Evolutionary conservation across 2,329 filamentous ascomycete species (phyloP).

Genomic region (Trichoderma atrobrunneum): DNA sequence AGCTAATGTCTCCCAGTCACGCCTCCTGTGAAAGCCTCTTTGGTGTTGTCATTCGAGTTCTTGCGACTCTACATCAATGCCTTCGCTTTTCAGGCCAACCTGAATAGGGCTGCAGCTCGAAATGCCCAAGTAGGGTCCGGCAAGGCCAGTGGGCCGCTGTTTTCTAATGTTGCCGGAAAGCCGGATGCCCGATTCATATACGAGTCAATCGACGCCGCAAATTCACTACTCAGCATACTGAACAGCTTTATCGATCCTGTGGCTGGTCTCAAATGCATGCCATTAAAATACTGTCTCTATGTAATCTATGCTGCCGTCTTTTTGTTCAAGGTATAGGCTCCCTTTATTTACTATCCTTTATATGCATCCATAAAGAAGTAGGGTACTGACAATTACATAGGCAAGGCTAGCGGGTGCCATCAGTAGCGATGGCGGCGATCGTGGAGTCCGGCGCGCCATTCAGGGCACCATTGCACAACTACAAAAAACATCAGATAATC

Average conservation of each 20-base stretch:
- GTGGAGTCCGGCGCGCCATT: neutral
- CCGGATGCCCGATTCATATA: neutral
- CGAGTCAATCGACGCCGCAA: neutral
- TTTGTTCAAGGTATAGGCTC: neutral
- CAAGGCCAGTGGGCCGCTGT: neutral
- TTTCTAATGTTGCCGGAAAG: neutral
- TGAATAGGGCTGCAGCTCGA: neutral
- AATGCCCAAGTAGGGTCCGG: neutral
- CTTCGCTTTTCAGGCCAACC: neutral
- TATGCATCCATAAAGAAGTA: neutral
- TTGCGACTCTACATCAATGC: neutral
- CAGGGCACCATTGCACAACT: neutral
- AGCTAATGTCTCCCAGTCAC: neutral
- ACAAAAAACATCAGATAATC: conserved; percentile 1
- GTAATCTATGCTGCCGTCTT: neutral
- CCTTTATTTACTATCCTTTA: neutral
- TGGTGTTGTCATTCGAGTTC: neutral
- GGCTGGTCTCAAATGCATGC: conserved; percentile 1
- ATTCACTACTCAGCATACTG: neutral
- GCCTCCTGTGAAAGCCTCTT: neutral
- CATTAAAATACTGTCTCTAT: neutral
- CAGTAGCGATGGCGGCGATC: neutral
- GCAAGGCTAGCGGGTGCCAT: neutral
- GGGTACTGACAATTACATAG: neutral
- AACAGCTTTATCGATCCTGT: neutral